These are phyloP conservation scores for Skeletonema tropicum DNA, from an alignment of 108 stramenopile genomes.

Conservation along the genomic window DNA sequence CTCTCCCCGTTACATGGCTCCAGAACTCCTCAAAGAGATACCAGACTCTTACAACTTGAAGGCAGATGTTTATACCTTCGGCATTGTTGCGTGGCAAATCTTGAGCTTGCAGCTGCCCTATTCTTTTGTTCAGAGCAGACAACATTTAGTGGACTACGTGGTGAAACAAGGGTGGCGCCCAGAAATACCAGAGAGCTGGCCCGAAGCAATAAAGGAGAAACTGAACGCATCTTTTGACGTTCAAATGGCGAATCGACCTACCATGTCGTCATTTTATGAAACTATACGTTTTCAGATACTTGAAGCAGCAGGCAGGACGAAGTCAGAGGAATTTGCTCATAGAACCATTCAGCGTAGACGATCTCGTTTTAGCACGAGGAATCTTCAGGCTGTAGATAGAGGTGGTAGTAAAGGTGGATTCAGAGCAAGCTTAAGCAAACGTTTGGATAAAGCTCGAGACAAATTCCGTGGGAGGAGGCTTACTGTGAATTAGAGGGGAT, in stretches of 20 bases:
- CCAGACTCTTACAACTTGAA: constrained; percentile 55
- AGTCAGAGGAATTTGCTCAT: not conserved
- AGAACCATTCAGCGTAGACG: constrained; percentile 15
- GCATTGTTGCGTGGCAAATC: constrained; percentile 63
- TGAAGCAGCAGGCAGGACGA: not conserved
- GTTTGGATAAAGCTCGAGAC: not conserved
- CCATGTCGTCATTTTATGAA: constrained; percentile 24
- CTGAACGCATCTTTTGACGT: constrained; percentile 16
- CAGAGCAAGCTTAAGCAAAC: not conserved
- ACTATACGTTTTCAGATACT: constrained; percentile 7
- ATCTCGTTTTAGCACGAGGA: not conserved
- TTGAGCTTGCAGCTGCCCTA: constrained; percentile 58
- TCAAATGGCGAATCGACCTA: constrained; percentile 7
- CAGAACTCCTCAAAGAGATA: constrained; percentile 59
- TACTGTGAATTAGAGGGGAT: not conserved
- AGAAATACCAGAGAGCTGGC: constrained; percentile 22
- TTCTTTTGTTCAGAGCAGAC: constrained; percentile 9
- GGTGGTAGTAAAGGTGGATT: not conserved
- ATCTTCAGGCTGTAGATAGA: not conserved
- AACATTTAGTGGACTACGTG: constrained; percentile 1
- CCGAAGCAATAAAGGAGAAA: constrained; percentile 16
- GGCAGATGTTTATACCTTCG: constrained; percentile 71
- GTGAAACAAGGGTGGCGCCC: constrained; percentile 13
- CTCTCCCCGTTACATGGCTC: constrained; percentile 79
- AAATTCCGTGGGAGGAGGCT: not conserved